Evolutionary conservation across 2,329 filamentous ascomycete species (phyloP).

Genomic region (Graphilbum fragrans): DNA sequence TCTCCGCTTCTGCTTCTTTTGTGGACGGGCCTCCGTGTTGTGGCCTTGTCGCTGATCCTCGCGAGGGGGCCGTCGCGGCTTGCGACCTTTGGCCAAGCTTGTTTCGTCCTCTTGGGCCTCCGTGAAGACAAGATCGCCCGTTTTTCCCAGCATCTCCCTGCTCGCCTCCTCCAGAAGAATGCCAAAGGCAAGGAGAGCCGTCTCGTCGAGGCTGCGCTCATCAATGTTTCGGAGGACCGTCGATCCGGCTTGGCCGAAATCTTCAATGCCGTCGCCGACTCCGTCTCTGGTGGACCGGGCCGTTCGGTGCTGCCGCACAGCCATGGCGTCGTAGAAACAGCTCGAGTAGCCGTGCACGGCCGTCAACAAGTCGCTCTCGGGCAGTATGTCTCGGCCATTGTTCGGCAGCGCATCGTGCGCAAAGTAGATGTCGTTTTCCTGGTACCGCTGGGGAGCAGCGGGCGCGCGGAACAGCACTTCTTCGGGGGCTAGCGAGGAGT

Average conservation of each 20-base stretch:
- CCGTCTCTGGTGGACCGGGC: not conserved
- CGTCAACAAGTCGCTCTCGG: slow-evolving; percentile 58
- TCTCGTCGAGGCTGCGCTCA: slow-evolving; percentile 62
- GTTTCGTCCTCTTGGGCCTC: slow-evolving; percentile 28
- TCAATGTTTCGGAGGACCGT: slow-evolving; percentile 21
- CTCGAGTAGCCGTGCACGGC: slow-evolving; percentile 57
- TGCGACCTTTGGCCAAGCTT: no score
- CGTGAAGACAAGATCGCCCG: slow-evolving; percentile 60
- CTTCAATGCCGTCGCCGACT: not conserved
- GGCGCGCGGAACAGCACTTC: slow-evolving; percentile 57
- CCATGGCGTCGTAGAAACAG: slow-evolving; percentile 45
- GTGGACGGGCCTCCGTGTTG: no score
- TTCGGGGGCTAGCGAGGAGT: slow-evolving; percentile 46
- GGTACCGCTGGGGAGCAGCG: slow-evolving; percentile 53
- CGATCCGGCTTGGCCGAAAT: not conserved
- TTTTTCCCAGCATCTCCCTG: slow-evolving; percentile 45
- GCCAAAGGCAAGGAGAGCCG: slow-evolving; percentile 62
- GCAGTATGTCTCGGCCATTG: slow-evolving; percentile 37
- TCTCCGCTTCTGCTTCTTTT: no score
- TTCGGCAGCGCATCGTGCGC: slow-evolving; percentile 44
- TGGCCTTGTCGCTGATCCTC: no score
- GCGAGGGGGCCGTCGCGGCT: no score
- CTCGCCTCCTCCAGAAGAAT: slow-evolving; percentile 63
- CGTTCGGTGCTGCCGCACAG: not conserved
- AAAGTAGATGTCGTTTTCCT: slow-evolving; percentile 61